Evolutionary conservation across 352 stramenopile species (phyloP).

Genomic region (Globisporangium middletonii): DNA sequence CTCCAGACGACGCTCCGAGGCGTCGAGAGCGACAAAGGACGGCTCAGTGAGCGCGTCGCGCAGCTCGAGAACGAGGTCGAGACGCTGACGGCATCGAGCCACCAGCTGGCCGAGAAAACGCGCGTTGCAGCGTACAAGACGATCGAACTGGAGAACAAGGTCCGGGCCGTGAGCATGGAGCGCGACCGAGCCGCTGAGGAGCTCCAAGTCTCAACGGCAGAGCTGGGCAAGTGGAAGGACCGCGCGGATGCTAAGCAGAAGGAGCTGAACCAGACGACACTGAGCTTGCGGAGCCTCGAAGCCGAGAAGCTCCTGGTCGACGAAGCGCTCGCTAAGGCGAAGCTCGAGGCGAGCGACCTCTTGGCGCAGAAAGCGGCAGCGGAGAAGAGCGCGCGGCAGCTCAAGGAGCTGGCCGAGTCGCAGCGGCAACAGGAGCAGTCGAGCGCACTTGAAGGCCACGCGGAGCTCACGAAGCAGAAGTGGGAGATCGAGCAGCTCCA

Average conservation of each 20-base stretch:
- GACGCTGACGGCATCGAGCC: conserved; percentile 20
- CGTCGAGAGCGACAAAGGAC: conserved; percentile 31
- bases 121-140: conserved; percentile 15
- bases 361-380: conserved; percentile 2
- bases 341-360: conserved; percentile 24
- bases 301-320: conserved; percentile 31
- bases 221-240: conserved; percentile 27
- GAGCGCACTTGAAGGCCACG: conserved; percentile 10
- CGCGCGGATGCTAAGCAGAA: conserved; percentile 29
- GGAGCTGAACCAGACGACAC: conserved; percentile 21
- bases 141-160: conserved; percentile 15
- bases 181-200: conserved; percentile 17
- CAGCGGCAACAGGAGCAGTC: conserved; percentile 13
- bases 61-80: conserved; percentile 32
- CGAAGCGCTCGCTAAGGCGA: conserved; percentile 15
- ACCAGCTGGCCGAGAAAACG: conserved; percentile 27
- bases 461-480: conserved; percentile 26
- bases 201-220: conserved; percentile 10
- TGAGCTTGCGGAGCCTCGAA: conserved; percentile 14
- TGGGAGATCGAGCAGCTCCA: conserved; percentile 50
- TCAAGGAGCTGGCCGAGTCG: conserved; percentile 9
- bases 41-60: conserved; percentile 21
- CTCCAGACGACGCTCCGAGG: conserved; percentile 28
- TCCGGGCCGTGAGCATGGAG: conserved; percentile 12
- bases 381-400: background rate